Evolutionary conservation across 352 stramenopile genomes (phyloP), one percentile per base, ranked within the genome.

Genomic region (Pythium phragmitis): DNA sequence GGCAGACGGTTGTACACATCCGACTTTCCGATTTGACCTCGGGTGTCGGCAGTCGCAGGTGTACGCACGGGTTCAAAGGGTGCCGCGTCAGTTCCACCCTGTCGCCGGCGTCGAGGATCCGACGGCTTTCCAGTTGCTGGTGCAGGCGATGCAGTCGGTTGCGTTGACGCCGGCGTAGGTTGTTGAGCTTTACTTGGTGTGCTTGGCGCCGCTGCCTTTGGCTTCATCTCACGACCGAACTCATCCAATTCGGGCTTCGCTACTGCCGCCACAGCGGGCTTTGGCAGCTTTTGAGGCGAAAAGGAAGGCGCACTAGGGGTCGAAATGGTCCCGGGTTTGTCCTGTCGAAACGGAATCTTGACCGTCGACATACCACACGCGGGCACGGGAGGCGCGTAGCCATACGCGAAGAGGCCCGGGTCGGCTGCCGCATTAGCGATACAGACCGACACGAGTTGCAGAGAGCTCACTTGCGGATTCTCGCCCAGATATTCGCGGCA

Each of bases 401-500:
- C 85, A 49, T 77, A 91, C 17, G 61, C 70, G 52, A 88, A 94
- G 4, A 91, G 68, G 5, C 83, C 77, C 4, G 64, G 62, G 9
- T 90, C 82, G 12, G 63, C 64, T 14, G 65, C 74, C 50, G 73
- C 74, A 47, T 88, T 77, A 2, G 63, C 76, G 12, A 87, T 61
- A 43, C 77, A 80, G n/a, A 57, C 52, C 16, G 71, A 73, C 19
- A 90, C 79, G 12, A 70, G 74, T 54, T 82, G 72, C 33, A 94
- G 66, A 12, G 63, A 65, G 1, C 65, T 56, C 14, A 94, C 43
- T 47, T 82, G 73, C 8, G 83, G 85, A 52, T 94, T 89, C 33
- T 94, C 85, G 45, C 82, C 75, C 19, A 87, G 65, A 42, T 94
- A 94, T 51, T 91, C 82, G 26, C 77, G 71, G 50, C 81, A 81